These are phyloP conservation scores for Calocybe gambosa DNA, from an alignment of 1,284 basidiomycete species.

Conservation along the genomic window DNA sequence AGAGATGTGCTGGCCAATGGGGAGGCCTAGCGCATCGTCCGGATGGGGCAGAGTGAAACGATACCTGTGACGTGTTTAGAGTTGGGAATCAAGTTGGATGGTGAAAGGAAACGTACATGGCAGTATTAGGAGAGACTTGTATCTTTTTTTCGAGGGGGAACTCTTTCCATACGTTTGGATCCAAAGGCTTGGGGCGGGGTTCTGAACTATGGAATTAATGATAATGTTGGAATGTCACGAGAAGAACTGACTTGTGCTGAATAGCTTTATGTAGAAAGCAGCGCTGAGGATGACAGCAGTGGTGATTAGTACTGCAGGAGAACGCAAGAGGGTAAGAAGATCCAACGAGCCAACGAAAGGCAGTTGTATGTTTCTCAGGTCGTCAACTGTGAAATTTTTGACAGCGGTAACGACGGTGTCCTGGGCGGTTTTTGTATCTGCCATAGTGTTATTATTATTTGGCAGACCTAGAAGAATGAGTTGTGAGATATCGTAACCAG, in stretches of 20 bases:
- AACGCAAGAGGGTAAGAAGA: conserved; percentile 39
- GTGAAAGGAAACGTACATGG: conserved; percentile 56
- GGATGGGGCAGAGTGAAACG: conserved; percentile 78
- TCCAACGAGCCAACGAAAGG: conserved; percentile 25
- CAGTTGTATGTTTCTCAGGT: conserved; percentile 14
- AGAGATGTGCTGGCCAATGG: conserved; percentile 95
- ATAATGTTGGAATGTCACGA: conserved; percentile 3
- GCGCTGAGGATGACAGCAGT: conserved; percentile 31
- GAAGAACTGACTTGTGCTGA: conserved; percentile 25
- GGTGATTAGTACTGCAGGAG: conserved; percentile 33
- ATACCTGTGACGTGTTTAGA: conserved; percentile 52
- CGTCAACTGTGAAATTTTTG: conserved; percentile 13
- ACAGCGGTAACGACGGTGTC: conserved; percentile 17
- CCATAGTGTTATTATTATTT: conserved; percentile 18
- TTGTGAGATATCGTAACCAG: conserved; percentile 51
- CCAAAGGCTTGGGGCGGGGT: conserved; percentile 60
- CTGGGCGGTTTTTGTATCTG: conserved; percentile 18
- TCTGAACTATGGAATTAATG: conserved; percentile 24
- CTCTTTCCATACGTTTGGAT: conserved; percentile 73
- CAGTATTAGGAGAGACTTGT: conserved; percentile 90
- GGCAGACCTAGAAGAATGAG: conserved; percentile 62
- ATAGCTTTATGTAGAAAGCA: conserved; percentile 27
- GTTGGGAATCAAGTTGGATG: conserved; percentile 11
- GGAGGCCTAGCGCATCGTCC: conserved; percentile 82
- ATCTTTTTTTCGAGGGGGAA: conserved; percentile 83